Base-by-base conservation (phyloP, 257 asterid genomes). In the Salvia miltiorrhiza region DNA sequence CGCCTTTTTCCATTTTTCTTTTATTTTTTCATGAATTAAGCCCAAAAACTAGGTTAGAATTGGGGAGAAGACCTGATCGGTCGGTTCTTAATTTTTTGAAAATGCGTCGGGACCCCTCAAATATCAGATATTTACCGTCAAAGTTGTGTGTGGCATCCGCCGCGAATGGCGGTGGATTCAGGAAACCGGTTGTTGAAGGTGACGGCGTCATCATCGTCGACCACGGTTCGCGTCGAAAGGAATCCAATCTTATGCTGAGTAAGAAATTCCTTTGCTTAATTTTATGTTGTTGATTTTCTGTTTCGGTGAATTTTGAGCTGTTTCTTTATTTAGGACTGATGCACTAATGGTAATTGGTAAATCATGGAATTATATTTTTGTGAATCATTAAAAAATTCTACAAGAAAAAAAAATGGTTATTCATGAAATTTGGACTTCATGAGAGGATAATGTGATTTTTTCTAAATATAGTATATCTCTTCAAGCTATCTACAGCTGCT, bases 211-310 rank as follows among this genome's bases (percentile, higher is more conserved):
- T 94, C 71, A 89, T 94, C 66, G 99, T 94, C 21, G 99, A 94
- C 81, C 99, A 94, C 63, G 99, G 99, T 0, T 94, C 99, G 13
- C 96, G 97, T 10, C 92, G 97, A 19, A 80, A 77, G 21, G 97
- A 91, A 76, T 89, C 97, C 71, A 93, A 93, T 78, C 89, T 90
- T 55, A 83, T 90, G 97, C 90, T 93, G 23, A 86, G 99, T 90
- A 80, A 87, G 95, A 14, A 47, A 28, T 35, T 53, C 66, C 56
- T 20, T 8, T 26, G 16, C 8, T n/a, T 62, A n/a, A 24, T 44
- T 59, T 49, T 8, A 20, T 48, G 17, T 33, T 11, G 11, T 43
- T 56, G 30, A 2, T 60, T 44, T 17, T 37, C 45, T 7, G 21
- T n/a, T 70, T 16, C 55, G 16, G 14, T 48, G 21, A n/a, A 58